These are phyloP conservation scores for Anastatica hierochuntica DNA, from an alignment of 345 rosid genomes.

Conservation along the genomic window DNA sequence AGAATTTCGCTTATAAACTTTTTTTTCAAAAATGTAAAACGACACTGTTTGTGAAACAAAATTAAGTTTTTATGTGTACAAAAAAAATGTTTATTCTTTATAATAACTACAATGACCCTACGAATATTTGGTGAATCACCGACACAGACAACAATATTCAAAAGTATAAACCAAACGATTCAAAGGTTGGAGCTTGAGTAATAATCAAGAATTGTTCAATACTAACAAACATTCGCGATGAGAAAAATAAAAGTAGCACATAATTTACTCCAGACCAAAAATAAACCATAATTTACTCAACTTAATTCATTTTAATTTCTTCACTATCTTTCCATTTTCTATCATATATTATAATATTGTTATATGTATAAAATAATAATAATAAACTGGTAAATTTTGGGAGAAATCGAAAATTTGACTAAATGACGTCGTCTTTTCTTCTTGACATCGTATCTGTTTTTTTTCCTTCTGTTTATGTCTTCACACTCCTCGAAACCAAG, in stretches of 20 bases:
- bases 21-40: too few relatives aligned
- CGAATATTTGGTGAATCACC: conserved; percentile 24
- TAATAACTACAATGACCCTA: conserved; percentile 4
- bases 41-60: too few relatives aligned
- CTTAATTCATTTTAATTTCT: neutral
- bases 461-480: neutral
- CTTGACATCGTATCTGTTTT: conserved; percentile 20
- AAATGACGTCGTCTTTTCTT: conserved; percentile 19
- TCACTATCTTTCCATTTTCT: neutral
- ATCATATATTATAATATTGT: neutral
- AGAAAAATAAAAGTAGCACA: too few relatives aligned
- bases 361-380: neutral
- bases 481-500: conserved; percentile 9
- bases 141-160: conserved; percentile 10
- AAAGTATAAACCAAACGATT: too few relatives aligned
- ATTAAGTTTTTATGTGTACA: too few relatives aligned
- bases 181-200: too few relatives aligned
- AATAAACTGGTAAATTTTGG: conserved; percentile 7
- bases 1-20: too few relatives aligned
- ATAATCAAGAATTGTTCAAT: too few relatives aligned
- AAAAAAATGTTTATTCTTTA: too few relatives aligned
- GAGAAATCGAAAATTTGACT: conserved; percentile 13
- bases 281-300: neutral
- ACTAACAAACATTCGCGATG: too few relatives aligned
- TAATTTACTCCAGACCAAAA: too few relatives aligned